Evolutionary conservation across 352 stramenopile species (phyloP), one percentile per base, ranked within the genome.

Genomic region (Phytophthora sp.): DNA sequence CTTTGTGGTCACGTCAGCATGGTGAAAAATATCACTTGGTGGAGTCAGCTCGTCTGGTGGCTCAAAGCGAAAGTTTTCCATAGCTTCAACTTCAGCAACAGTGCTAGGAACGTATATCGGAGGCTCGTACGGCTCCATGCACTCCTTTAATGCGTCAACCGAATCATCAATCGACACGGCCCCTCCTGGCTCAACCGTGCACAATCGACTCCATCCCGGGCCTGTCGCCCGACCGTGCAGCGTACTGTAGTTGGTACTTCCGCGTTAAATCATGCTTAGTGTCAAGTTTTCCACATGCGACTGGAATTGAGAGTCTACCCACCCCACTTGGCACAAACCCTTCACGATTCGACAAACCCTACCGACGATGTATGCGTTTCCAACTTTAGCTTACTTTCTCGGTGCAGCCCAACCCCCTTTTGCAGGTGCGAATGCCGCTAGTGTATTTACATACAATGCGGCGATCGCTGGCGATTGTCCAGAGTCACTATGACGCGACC

Each of bases 271-370:
- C n/a, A 61, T 53, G 15, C 29, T 58, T 1, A 70, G 13, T 0
- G 24, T 66, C 3, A 51, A 9, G 13, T 26, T 57, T 26, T 65
- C 47, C 3, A 41, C 16, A 16, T 41, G 15, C 1, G 20, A 35
- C 26, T 70, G 54, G 11, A 65, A 65, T 16, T 64, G 62, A n/a
- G 62, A 56, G 33, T 70, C 54, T 3, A 70, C 12, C 62, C 54
- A 61, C 20, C 23, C 20, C 12, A 70, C 7, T n/a, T 65, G 30
- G 7, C 42, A 58, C 8, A 71, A 27, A 0, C 36, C 47, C 35
- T 61, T 55, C 26, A 57, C 49, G 26, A 65, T 16, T 2, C 35
- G 42, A 35, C 39, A 55, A 4, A 70, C 49, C 30, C 52, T 24
- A 2, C 33, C 44, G 24, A 61, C 29, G 2, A 59, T 63, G 30